Percentiles rank a stretch among this genome's conserved stretches.
Evolutionary conservation across 2,329 filamentous ascomycete species (phyloP).

Genomic region (Lachnellula willkommii): DNA sequence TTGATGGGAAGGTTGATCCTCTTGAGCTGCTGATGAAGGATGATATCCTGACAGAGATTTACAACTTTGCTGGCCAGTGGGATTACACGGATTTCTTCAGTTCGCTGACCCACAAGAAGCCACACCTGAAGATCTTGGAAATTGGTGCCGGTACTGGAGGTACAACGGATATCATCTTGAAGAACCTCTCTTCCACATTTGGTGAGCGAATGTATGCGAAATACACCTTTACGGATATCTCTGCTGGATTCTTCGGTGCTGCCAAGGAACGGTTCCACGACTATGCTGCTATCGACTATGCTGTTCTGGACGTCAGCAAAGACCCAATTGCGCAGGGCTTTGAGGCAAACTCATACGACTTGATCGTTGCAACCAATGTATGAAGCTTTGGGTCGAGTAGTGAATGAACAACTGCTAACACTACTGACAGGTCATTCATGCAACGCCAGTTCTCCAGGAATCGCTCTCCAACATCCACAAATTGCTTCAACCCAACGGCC

Average conservation of each 20-base stretch:
- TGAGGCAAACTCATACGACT: conserved; percentile 24
- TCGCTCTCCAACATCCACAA: conserved; percentile 18
- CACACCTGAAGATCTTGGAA: conserved; percentile 17
- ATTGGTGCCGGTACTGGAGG: conserved; percentile 22
- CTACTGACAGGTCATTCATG: conserved; percentile 16
- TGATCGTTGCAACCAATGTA: conserved; percentile 23
- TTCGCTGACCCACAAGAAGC: conserved; percentile 8
- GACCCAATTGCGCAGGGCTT: conserved; percentile 33
- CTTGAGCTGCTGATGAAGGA: conserved; percentile 17
- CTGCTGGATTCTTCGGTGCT: conserved; percentile 30
- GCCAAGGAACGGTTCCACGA: conserved; percentile 22
- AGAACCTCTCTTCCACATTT: conserved; percentile 5
- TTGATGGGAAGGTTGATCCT: conserved; percentile 7
- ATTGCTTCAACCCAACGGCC: conserved; percentile 17
- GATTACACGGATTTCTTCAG: conserved; percentile 11
- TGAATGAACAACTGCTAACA: too few relatives aligned
- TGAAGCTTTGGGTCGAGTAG: too few relatives aligned
- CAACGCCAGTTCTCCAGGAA: conserved; percentile 13
- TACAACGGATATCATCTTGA: conserved; percentile 15
- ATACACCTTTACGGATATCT: conserved; percentile 25
- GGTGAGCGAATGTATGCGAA: conserved; percentile 8
- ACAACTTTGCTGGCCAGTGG: conserved; percentile 2
- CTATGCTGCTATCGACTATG: conserved; percentile 28
- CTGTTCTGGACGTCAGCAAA: conserved; percentile 32
- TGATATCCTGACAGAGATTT: conserved; percentile 9